Percentiles rank a stretch among this genome's conserved stretches.
phyloP scores from a whole-genome alignment of 768 basidiomycete genomes.

The Scleroderma bovista region DNA sequence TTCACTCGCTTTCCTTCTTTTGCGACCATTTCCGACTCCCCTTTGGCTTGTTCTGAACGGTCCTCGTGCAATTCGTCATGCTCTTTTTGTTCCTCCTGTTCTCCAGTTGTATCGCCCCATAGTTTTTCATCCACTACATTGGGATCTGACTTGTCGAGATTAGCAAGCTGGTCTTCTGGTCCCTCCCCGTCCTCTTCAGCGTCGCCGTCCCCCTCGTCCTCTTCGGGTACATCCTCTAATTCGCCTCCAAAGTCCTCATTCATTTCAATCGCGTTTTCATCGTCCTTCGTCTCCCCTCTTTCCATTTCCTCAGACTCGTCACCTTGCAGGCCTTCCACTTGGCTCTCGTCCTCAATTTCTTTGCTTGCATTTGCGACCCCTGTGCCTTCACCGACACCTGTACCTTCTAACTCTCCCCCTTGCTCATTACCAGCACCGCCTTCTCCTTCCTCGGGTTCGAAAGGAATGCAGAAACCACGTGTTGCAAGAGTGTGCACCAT shows the following conservation, averaged over 20 bases:
- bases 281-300: conserved; percentile 43
- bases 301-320: conserved; percentile 25
- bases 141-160: conserved; percentile 80
- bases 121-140: conserved; percentile 91
- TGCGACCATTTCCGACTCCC: conserved; percentile 65
- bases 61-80: conserved; percentile 60
- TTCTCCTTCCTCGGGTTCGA: conserved; percentile 57
- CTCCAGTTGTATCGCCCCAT: conserved; percentile 82
- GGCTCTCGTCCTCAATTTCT: conserved; percentile 93
- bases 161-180: conserved; percentile 77
- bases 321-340: conserved; percentile 83
- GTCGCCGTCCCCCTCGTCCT: conserved; percentile 40
- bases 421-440: conserved; percentile 42
- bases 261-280: conserved; percentile 87
- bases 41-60: conserved; percentile 43
- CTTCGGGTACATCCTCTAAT: conserved; percentile 77
- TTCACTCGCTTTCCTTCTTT: conserved; percentile 57
- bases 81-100: conserved; percentile 43
- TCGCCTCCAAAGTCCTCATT: conserved; percentile 83
- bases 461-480: conserved; percentile 91
- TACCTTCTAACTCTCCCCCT: conserved; percentile 56
- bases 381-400: conserved; percentile 83
- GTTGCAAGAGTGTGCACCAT: conserved; percentile 67
- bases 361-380: conserved; percentile 88
- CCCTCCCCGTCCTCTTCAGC: conserved; percentile 48